Evolutionary conservation across 1,284 basidiomycete genomes (phyloP), one percentile per base, ranked within the genome.

Genomic region (Malassezia japonica): DNA sequence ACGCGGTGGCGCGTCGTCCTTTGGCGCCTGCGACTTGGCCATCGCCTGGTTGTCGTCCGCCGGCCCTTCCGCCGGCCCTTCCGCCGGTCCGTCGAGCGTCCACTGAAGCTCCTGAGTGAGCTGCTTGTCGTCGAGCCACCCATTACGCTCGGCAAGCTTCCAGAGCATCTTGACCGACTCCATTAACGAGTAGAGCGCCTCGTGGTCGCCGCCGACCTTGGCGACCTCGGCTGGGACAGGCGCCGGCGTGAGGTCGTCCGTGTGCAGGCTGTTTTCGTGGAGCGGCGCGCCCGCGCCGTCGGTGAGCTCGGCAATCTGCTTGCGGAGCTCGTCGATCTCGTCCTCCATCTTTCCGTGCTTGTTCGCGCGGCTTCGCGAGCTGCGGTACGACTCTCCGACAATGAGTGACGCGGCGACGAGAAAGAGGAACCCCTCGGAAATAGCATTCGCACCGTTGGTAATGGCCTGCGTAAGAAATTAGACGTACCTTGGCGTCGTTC

Each of bases 391-490:
- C 31, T 72, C 70, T 9, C 66, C 70, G 2, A 72, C 29, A 25
- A 72, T 72, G 9, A 72, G 55, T 1, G 60, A 48, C 16, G 64
- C 65, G 10, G 70, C 70, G 1, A 72, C 64, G 10, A 60, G 54
- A 56, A 72, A 72, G 12, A 72, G 53, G 37, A 70, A 70, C 5
- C 59, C 64, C 46, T 70, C 67, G 1, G 64, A 65, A 39, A 70
- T 66, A 18, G 68, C 66, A 34, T 68, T 66, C 5, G 66, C 66
- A 15, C 65, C 65, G 33, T 66, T 68, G 10, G 57, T 52, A 24
- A 64, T 60, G 23, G 62, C 64, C 37, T 54, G 16, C 2, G 15
- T 28, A 25, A 16, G 13, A 9, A 9, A 12, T n/a, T 20, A 6
- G 4, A 23, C 25, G 27, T 23, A 40, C 28, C 49, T 69, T 71